Conservation (phyloP, 176 grass and related monocot species). For the Tuctoria greenei region DNA sequence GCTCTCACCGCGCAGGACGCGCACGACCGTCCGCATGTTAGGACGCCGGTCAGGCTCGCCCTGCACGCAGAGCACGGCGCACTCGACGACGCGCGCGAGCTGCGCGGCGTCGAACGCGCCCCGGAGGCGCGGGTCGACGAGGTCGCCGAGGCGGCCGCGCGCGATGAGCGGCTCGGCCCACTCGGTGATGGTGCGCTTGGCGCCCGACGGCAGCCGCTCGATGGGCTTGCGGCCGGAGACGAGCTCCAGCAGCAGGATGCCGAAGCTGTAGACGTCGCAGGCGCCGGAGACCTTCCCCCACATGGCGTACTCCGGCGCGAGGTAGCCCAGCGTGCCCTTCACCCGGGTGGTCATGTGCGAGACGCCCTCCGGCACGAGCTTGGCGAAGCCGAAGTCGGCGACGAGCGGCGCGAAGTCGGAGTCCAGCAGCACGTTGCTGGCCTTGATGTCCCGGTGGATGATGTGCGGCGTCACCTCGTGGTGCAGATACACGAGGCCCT, state of each 20-base stretch:
- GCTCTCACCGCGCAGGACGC: conserved; percentile 34
- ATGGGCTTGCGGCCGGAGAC: conserved; percentile 48
- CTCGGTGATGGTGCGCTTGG: conserved; percentile 58
- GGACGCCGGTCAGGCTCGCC: conserved; percentile 38
- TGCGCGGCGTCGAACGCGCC: conserved; percentile 44
- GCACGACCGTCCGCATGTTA: conserved; percentile 49
- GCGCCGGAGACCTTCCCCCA: conserved; percentile 67
- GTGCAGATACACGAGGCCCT: conserved; percentile 62
- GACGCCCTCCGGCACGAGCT: conserved; percentile 60
- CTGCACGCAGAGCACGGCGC: conserved; percentile 54
- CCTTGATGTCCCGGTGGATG: conserved; percentile 80
- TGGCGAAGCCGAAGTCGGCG: conserved; percentile 73
- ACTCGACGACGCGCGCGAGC: conserved; percentile 40
- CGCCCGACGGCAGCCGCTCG: conserved; percentile 43
- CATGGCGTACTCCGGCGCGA: conserved; percentile 55
- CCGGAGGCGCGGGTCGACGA: conserved; percentile 52
- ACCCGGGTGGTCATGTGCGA: conserved; percentile 75
- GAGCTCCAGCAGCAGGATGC: conserved; percentile 55
- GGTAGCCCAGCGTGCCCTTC: conserved; percentile 53
- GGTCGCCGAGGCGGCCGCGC: conserved; percentile 32
- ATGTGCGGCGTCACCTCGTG: conserved; percentile 61
- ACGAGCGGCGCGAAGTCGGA: conserved; percentile 54
- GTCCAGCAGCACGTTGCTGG: conserved; percentile 63
- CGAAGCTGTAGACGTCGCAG: conserved; percentile 78
- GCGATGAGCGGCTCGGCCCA: conserved; percentile 57